These are phyloP conservation scores for Solanum gracilifrons DNA, from an alignment of 257 asterid species.

Conservation along the genomic window DNA sequence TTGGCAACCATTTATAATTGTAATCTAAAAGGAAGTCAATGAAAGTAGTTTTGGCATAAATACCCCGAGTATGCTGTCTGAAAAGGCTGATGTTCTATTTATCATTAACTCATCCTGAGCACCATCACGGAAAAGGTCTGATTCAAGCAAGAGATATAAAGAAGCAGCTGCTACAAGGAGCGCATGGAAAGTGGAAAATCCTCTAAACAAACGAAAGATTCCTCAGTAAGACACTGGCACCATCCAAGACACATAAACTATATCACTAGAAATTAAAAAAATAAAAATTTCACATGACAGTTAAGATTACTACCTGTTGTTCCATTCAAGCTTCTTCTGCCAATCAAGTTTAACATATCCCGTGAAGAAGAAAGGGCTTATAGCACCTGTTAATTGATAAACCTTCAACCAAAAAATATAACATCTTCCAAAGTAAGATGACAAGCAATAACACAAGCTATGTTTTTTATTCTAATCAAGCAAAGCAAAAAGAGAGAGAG, in stretches of 20 bases:
- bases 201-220: slow-evolving; percentile 33
- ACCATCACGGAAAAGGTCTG: slow-evolving; percentile 42
- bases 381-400: slow-evolving; percentile 63
- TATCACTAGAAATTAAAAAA: not conserved
- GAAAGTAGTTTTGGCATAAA: not conserved
- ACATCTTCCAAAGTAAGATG: slow-evolving; percentile 6
- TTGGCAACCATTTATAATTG: not conserved
- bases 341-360: slow-evolving; percentile 63
- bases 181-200: slow-evolving; percentile 89
- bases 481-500: not conserved
- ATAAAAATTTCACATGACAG: not conserved
- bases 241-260: not conserved
- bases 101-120: slow-evolving; percentile 32
- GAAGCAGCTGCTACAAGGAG: slow-evolving; percentile 55
- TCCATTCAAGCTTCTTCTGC: slow-evolving; percentile 74
- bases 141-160: slow-evolving; percentile 50
- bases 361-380: slow-evolving; percentile 45
- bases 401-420: slow-evolving; percentile 51
- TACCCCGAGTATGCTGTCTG: slow-evolving; percentile 81
- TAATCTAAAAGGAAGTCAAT: not conserved
- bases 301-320: slow-evolving; percentile 50
- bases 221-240: not conserved
- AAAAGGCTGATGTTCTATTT: slow-evolving; percentile 44
- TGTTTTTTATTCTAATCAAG: not conserved
- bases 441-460: not conserved